Conservation (phyloP, 495 filamentous ascomycete species). For the Xanthoparmelia taractica region DNA sequence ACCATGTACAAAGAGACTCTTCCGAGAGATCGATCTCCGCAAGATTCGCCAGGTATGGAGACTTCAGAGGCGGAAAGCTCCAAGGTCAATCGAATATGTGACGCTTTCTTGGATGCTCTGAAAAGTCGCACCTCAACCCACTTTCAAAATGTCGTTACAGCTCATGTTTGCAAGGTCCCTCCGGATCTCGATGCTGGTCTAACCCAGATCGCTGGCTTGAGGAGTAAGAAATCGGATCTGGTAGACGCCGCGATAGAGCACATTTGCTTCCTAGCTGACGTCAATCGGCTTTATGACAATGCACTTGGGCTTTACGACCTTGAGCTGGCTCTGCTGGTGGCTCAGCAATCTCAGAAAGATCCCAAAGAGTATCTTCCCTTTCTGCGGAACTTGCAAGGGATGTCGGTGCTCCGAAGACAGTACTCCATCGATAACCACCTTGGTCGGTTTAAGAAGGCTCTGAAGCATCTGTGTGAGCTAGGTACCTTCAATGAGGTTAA, state of each 20-base stretch:
- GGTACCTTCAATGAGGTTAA: conserved; percentile 65
- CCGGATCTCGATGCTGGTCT: conserved; percentile 85
- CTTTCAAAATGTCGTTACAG: conserved; percentile 88
- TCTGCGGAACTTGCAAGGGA: conserved; percentile 72
- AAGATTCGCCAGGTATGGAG: neutral
- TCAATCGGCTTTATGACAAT: conserved; percentile 85
- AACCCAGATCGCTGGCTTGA: conserved; percentile 63
- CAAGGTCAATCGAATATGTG: conserved; percentile 83
- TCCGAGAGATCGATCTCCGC: conserved; percentile 26
- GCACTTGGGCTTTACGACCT: conserved; percentile 86
- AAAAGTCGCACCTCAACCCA: conserved; percentile 56
- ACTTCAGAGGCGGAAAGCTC: conserved; percentile 32
- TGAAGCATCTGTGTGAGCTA: conserved; percentile 62
- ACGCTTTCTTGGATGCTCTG: conserved; percentile 68
- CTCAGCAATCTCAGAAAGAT: conserved; percentile 93
- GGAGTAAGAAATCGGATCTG: conserved; percentile 54
- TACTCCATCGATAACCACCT: conserved; percentile 88
- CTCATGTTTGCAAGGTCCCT: conserved; percentile 85
- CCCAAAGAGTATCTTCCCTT: conserved; percentile 94
- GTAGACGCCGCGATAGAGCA: conserved; percentile 65
- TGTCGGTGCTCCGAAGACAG: conserved; percentile 57
- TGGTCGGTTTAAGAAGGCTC: conserved; percentile 63
- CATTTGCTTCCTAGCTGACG: conserved; percentile 92
- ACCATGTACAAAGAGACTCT: conserved; percentile 89
- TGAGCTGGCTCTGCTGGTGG: conserved; percentile 80